Conservation (phyloP, 257 asterid species). For the Solanum dulcamara region DNA sequence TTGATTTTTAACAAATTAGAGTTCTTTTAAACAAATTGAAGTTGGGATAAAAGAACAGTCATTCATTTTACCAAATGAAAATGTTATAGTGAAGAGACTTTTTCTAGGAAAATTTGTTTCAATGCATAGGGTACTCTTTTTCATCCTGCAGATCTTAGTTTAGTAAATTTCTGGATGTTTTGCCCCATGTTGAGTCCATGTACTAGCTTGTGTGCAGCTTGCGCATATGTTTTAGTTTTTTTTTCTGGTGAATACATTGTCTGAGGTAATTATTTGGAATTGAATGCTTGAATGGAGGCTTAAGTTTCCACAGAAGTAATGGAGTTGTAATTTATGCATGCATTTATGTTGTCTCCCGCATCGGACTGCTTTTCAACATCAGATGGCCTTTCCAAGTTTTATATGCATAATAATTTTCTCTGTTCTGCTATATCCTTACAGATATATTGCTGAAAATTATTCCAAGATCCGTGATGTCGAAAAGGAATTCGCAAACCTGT, state of each 20-base stretch:
- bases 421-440: slow-evolving; percentile 13
- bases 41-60: neutral
- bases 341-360: neutral
- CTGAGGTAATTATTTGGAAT: neutral
- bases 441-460: slow-evolving; percentile 91
- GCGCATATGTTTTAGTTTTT: neutral
- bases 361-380: neutral
- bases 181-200: neutral
- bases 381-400: neutral
- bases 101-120: neutral
- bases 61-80: neutral
- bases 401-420: neutral
- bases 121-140: neutral
- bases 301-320: neutral
- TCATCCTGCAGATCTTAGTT: neutral
- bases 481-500: slow-evolving; percentile 64
- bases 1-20: neutral
- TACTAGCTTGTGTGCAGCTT: neutral
- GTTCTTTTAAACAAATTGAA: neutral
- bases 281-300: neutral
- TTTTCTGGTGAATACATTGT: neutral
- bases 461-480: slow-evolving; percentile 96
- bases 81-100: neutral
- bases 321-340: neutral
- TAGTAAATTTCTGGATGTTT: neutral